These are phyloP conservation scores for Phytophthora brassicae DNA, from an alignment of 352 stramenopile genomes.

Conservation along the genomic window DNA sequence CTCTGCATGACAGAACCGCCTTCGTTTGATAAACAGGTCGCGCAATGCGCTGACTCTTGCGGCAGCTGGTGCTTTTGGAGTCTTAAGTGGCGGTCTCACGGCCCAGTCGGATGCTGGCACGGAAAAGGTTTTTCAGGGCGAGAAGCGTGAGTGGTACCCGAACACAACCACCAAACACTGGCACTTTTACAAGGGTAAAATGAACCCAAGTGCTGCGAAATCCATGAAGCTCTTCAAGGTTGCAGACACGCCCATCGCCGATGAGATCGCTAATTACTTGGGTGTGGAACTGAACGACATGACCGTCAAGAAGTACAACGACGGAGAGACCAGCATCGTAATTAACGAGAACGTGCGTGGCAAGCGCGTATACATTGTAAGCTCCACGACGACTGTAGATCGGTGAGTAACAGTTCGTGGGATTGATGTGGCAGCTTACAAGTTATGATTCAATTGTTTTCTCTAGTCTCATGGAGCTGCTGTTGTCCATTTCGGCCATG, in stretches of 20 bases:
- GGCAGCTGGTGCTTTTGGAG: slow-evolving; percentile 38
- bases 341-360: slow-evolving; percentile 81
- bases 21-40: slow-evolving; percentile 29
- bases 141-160: slow-evolving; percentile 58
- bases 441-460: neutral
- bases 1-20: slow-evolving; percentile 30
- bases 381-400: slow-evolving; percentile 85
- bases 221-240: slow-evolving; percentile 91
- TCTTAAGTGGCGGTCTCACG: slow-evolving; percentile 33
- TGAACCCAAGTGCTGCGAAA: slow-evolving; percentile 79
- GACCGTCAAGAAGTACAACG: slow-evolving; percentile 80
- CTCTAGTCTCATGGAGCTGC: slow-evolving; percentile 76
- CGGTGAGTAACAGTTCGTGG: slow-evolving; percentile 36
- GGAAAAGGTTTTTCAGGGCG: slow-evolving; percentile 9
- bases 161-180: slow-evolving; percentile 88
- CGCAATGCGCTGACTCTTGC: slow-evolving; percentile 31
- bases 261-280: slow-evolving; percentile 83
- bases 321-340: slow-evolving; percentile 79
- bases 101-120: slow-evolving; percentile 9
- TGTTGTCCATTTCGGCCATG: slow-evolving; percentile 85
- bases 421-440: neutral
- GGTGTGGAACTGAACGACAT: slow-evolving; percentile 82
- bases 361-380: slow-evolving; percentile 86
- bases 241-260: slow-evolving; percentile 81
- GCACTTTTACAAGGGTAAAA: slow-evolving; percentile 89